Conservation (phyloP, 2,329 filamentous ascomycete genomes). For the Alternaria viburni region DNA sequence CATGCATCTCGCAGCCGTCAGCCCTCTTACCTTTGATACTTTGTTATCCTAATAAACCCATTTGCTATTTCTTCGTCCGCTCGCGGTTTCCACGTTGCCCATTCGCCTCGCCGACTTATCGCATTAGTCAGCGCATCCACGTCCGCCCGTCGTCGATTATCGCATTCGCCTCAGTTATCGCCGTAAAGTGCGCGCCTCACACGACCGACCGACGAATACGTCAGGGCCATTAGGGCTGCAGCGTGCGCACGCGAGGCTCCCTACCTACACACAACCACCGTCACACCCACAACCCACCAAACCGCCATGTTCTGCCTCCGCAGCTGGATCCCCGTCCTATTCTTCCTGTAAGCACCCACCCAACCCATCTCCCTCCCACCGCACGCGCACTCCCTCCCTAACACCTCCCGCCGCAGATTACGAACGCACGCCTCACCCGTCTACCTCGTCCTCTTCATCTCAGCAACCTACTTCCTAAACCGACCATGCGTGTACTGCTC, state of each 20-base stretch:
- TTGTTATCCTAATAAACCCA: conserved; percentile 3
- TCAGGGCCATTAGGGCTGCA: not conserved
- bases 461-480: conserved; percentile 94
- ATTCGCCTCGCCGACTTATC: not conserved
- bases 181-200: conserved; percentile 4
- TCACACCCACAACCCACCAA: not conserved
- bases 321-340: conserved; percentile 60
- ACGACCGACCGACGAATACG: not conserved
- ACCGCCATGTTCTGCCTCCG: conserved; percentile 69
- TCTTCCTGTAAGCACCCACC: conserved; percentile 55
- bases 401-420: conserved; percentile 16
- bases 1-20: not conserved
- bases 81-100: not conserved
- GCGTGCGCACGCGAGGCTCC: conserved; percentile 19
- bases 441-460: conserved; percentile 64
- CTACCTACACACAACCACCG: not conserved
- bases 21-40: conserved; percentile 3
- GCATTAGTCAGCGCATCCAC: not conserved
- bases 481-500: conserved; percentile 98
- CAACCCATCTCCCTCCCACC: not conserved
- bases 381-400: conserved; percentile 11
- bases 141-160: not conserved
- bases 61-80: conserved; percentile 13
- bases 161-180: not conserved
- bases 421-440: conserved; percentile 57